phyloP scores from a whole-genome alignment of 495 filamentous ascomycete species.

The Daldinia loculata region DNA sequence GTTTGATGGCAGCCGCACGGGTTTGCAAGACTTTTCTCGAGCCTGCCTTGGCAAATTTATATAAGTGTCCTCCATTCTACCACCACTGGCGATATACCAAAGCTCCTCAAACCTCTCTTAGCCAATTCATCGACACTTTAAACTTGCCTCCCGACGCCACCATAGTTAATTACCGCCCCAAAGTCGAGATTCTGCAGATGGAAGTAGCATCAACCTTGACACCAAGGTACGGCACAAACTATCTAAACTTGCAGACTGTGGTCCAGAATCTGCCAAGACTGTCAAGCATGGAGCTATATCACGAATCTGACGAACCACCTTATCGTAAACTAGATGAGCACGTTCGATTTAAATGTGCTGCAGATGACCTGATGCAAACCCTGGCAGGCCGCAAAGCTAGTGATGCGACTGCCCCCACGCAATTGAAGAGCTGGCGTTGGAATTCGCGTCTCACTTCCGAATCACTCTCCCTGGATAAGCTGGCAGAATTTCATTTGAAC shows the following conservation, averaged over 20 bases:
- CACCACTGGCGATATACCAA: slow-evolving; percentile 53
- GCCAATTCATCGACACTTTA: slow-evolving; percentile 55
- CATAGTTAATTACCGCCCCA: slow-evolving; percentile 65
- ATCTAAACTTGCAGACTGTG: slow-evolving; percentile 54
- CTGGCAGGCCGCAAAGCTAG: slow-evolving; percentile 49
- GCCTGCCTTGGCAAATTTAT: slow-evolving; percentile 78
- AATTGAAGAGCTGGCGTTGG: slow-evolving; percentile 79
- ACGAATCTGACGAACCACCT: slow-evolving; percentile 63
- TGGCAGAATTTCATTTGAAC: slow-evolving; percentile 63
- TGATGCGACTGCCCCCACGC: slow-evolving; percentile 33
- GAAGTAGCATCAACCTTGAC: slow-evolving; percentile 59
- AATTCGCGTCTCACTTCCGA: slow-evolving; percentile 69
- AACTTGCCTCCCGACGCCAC: slow-evolving; percentile 33
- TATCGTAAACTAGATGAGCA: slow-evolving; percentile 57
- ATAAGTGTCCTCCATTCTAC: slow-evolving; percentile 68
- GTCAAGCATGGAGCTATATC: slow-evolving; percentile 63
- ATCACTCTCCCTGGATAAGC: slow-evolving; percentile 54
- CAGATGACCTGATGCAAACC: slow-evolving; percentile 62
- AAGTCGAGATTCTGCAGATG: slow-evolving; percentile 73
- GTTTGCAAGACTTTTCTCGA: slow-evolving; percentile 73
- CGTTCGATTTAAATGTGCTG: slow-evolving; percentile 70
- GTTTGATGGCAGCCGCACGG: slow-evolving; percentile 68
- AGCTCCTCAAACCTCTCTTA: slow-evolving; percentile 49
- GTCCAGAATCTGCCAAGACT: slow-evolving; percentile 58
- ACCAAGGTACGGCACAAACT: slow-evolving; percentile 46